Conservation (phyloP, 352 stramenopile species). For the Pythium aristosporum region DNA sequence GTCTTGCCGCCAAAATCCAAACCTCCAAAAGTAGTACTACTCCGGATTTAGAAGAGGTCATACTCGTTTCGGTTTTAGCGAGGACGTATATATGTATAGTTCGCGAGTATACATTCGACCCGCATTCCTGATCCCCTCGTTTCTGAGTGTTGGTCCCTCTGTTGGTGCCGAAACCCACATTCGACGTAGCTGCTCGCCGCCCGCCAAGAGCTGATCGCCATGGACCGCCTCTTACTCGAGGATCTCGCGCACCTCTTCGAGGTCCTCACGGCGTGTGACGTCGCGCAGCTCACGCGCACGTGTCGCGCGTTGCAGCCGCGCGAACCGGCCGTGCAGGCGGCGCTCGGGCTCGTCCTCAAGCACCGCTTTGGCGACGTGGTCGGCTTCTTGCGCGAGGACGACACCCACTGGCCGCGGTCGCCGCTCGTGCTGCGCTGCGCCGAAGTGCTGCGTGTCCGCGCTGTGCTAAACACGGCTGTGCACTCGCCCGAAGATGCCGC, state of each 20-base stretch:
- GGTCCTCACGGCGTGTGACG: slow-evolving; percentile 56
- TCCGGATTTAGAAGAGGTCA: slow-evolving; percentile 15
- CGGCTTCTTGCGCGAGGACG: slow-evolving; percentile 49
- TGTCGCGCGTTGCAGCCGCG: slow-evolving; percentile 42
- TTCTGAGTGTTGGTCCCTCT: slow-evolving; percentile 22
- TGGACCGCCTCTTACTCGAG: slow-evolving; percentile 60
- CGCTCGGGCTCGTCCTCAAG: slow-evolving; percentile 59
- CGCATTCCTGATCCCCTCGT: neutral
- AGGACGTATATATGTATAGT: neutral
- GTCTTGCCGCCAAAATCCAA: slow-evolving; percentile 1
- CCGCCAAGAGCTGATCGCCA: slow-evolving; percentile 18
- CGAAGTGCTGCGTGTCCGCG: slow-evolving; percentile 67
- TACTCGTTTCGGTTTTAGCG: slow-evolving; percentile 13
- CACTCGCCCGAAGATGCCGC: slow-evolving; percentile 43
- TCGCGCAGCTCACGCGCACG: slow-evolving; percentile 44
- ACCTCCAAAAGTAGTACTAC: slow-evolving; percentile 1
- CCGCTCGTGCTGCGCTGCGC: slow-evolving; percentile 51
- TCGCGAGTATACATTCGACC: neutral
- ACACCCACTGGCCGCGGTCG: slow-evolving; percentile 58
- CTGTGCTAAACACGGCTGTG: slow-evolving; percentile 40
- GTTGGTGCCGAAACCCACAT: slow-evolving; percentile 12
- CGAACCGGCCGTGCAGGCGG: slow-evolving; percentile 41
- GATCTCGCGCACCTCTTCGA: slow-evolving; percentile 61
- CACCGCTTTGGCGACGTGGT: slow-evolving; percentile 53
- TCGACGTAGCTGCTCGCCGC: slow-evolving; percentile 20